Base-by-base conservation (phyloP, 169 alveolate species). In the Babesia divergens region DNA sequence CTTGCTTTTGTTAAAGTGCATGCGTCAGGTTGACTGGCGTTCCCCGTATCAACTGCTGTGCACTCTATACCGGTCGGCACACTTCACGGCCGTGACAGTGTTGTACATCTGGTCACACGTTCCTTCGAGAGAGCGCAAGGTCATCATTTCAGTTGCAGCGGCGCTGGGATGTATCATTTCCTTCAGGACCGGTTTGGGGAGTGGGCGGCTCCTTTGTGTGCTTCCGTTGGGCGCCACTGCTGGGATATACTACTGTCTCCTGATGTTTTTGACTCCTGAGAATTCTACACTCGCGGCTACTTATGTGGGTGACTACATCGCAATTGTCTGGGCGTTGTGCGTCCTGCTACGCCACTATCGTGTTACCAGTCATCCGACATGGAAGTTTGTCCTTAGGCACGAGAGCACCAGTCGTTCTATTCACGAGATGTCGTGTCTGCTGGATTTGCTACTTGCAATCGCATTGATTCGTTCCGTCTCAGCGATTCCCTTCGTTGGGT, bases 11-110 rank as follows among this genome's bases (percentile, higher is more conserved):
- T 26, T 28, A 14, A n/a, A 53, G 38, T 38, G 67, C 20, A 4
- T 66, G 44, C 53, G 56, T 24, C 62, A 75, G 4, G 35, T 54
- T 28, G 71, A 75, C 50, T 75, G 85, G 82, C 49, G 43, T 49
- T 24, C 71, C 38, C 85, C 85, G 24, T 7, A 65, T 26, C 49
- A 59, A 28, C 42, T 56, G 14, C 6, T 75, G 43, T 16, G 22
- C 28, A 16, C 71, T 26, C 18, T 53, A 16, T 55, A 40, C 56
- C 2, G 5, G 38, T 54, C 46, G 22, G 16, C 16, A 14, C 32
- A 35, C 31, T 66, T 24, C 42, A 32, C 52, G 5, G 16, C 20
- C 8, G 8, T 44, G 2, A 51, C 31, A 11, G 35, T 11, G 16
- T 32, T 35, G 49, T 34, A 75, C 60, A 16, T 44, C 32, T 49